phyloP scores from a whole-genome alignment of 1,139 yeast genomes.

The Pneumocystis oryctolagi region DNA sequence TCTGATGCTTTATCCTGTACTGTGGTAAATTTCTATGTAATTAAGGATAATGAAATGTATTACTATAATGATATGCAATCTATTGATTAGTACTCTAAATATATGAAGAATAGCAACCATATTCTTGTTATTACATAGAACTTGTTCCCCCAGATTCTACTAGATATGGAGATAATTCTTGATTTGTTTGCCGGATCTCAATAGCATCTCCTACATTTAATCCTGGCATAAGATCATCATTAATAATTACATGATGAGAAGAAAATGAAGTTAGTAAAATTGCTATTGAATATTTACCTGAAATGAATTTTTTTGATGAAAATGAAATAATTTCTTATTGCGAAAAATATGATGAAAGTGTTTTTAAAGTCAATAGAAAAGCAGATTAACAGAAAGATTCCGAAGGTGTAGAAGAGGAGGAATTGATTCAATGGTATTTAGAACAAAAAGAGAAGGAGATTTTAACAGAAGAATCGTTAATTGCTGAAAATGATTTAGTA shows the following conservation, averaged over 20 bases:
- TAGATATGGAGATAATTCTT: neutral
- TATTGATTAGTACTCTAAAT: no score
- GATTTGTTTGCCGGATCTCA: conserved; percentile 33
- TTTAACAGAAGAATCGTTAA: conserved; percentile 54
- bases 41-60: no score
- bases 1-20: no score
- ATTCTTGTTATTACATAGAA: no score
- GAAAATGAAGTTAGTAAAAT: conserved; percentile 67
- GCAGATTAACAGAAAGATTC: conserved; percentile 26
- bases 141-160: conserved; percentile 1
- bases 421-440: conserved; percentile 68
- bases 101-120: no score
- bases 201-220: conserved; percentile 61
- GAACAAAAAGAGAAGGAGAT: conserved; percentile 59
- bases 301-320: conserved; percentile 3
- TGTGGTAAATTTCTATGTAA: no score
- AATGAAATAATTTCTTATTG: conserved; percentile 4
- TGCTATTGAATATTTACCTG: conserved; percentile 40
- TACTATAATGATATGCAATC: no score
- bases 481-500: conserved; percentile 55
- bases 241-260: conserved; percentile 88
- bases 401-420: conserved; percentile 56
- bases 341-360: conserved; percentile 6
- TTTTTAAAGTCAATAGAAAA: neutral
- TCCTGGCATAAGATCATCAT: conserved; percentile 41